Base-by-base conservation (phyloP, 495 filamentous ascomycete species). In the Corynascus novoguineensis region DNA sequence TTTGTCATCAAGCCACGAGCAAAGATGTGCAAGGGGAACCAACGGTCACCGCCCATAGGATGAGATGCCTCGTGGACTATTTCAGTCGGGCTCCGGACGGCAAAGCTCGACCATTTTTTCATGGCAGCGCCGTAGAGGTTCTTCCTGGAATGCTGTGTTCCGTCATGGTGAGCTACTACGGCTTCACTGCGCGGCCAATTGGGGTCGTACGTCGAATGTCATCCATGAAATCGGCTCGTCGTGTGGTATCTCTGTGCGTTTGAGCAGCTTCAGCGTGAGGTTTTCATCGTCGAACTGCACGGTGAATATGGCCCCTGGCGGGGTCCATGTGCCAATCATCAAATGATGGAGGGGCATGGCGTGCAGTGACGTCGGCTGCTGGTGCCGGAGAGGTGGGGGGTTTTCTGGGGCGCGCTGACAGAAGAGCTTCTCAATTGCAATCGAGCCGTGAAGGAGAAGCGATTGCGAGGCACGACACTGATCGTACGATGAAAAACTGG, bases 201-300 rank as follows among this genome's bases (percentile, higher is more conserved):
- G 34, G 29, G 32, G 15, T 70, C 81, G 69, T 75, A 88, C 86
- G 64, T 89, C 86, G 64, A 92, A 90, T 38, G 86, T 86, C 85
- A 93, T 90, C 89, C 89, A 93, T 61, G 87, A 91, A 64, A 93
- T 92, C 4, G 89, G 86, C 73, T 93, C 87, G 45, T 89, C 84
- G 37, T 86, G 73, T 9, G 87, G 86, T 57, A 91, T 91, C 42
- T 84, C 80, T 12, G 87, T 91, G 59, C 84, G 84, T 77, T 91
- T 89, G 66, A 91, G 68, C 68, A 90, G 60, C 56, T 84, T 79
- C 60, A 92, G 68, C 5, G 79, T 85, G 48, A 88, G 73, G 21
- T 78, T 80, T 67, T 89, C 86, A 67, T 89, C 87, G 73, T 93
- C 86, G 64, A 93, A 93, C 49, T 81, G 79, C 25, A 93, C 82